These are phyloP conservation scores for Erysimum cheiri DNA, from an alignment of 441 rosid genomes.

Conservation along the genomic window DNA sequence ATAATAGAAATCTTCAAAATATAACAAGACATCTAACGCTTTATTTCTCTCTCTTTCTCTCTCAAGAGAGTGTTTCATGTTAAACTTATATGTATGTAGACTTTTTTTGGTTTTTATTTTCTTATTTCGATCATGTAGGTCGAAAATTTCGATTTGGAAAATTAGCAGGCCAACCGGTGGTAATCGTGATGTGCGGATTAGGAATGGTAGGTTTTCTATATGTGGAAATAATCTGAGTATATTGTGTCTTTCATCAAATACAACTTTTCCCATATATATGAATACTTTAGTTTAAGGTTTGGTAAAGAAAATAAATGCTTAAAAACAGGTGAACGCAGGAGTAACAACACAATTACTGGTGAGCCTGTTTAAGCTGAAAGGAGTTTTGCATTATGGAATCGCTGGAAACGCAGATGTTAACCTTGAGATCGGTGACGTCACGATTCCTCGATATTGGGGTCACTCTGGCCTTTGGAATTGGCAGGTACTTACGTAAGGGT, in stretches of 20 bases:
- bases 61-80: background rate
- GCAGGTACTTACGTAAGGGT: conserved; percentile 43
- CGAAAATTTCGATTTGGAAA: conserved; percentile 63
- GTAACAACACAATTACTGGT: conserved; percentile 61
- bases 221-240: background rate
- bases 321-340: conserved; percentile 68
- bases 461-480: conserved; percentile 82
- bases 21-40: background rate
- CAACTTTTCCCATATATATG: background rate
- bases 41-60: background rate
- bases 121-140: conserved; percentile 45
- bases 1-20: background rate
- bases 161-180: conserved; percentile 48
- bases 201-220: conserved; percentile 57
- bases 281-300: background rate
- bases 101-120: background rate
- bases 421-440: conserved; percentile 72
- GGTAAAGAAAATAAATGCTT: background rate
- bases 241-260: background rate
- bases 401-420: conserved; percentile 75
- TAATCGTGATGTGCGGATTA: conserved; percentile 68
- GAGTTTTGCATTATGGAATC: conserved; percentile 72
- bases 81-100: background rate
- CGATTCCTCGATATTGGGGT: conserved; percentile 76
- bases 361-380: conserved; percentile 56